Conservation (phyloP, 2,329 filamentous ascomycete genomes). For the Monosporascus sp. region DNA sequence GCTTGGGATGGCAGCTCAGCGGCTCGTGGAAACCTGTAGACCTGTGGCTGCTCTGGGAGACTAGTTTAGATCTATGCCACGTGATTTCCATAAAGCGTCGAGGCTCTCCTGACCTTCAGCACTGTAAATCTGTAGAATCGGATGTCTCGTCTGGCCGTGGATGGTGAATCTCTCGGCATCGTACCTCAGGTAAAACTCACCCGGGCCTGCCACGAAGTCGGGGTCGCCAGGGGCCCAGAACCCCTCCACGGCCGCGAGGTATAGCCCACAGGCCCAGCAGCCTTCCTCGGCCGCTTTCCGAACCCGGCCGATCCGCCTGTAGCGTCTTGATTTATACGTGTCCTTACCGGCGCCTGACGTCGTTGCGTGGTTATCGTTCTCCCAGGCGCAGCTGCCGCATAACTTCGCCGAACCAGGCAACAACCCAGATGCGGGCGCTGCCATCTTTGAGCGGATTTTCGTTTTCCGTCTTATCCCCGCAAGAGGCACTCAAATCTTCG, state of each 20-base stretch:
- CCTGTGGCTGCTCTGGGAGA: background rate
- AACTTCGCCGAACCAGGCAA: background rate
- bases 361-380: background rate
- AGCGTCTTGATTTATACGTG: background rate
- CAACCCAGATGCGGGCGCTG: background rate
- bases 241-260: background rate
- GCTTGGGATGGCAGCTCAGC: background rate
- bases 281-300: background rate
- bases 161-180: constrained; percentile 2
- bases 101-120: background rate
- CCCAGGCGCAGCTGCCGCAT: background rate
- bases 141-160: background rate
- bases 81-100: no score
- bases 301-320: background rate
- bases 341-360: background rate
- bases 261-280: constrained; percentile 1
- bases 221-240: background rate
- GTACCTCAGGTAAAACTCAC: constrained; percentile 1
- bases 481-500: no score
- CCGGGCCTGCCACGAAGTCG: background rate
- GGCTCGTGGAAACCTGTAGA: background rate
- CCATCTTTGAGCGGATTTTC: background rate
- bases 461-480: background rate
- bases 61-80: background rate
- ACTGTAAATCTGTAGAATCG: constrained; percentile 2